Conservation (phyloP, 352 stramenopile genomes). For the Phytophthora idaei region DNA sequence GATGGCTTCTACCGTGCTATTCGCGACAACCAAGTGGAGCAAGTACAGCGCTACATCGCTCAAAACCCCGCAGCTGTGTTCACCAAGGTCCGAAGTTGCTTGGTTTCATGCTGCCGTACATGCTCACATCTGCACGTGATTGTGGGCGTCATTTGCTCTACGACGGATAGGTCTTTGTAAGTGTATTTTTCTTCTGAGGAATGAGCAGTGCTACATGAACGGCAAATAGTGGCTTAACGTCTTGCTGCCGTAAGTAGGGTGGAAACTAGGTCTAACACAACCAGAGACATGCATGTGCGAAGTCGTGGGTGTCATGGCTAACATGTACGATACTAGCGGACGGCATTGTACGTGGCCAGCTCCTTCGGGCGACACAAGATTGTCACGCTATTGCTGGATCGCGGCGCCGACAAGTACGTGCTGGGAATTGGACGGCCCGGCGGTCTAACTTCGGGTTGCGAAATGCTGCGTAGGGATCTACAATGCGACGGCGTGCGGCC, state of each 20-base stretch:
- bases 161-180: constrained; percentile 27
- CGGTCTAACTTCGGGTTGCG: background rate
- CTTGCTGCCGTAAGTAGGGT: constrained; percentile 19
- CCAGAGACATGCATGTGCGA: constrained; percentile 1
- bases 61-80: constrained; percentile 39
- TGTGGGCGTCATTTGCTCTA: background rate
- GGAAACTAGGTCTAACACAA: constrained; percentile 25
- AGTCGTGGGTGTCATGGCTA: background rate
- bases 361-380: constrained; percentile 65
- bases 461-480: constrained; percentile 42
- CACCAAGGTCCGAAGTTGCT: constrained; percentile 43
- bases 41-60: constrained; percentile 30
- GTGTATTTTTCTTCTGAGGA: background rate
- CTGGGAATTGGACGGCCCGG: background rate
- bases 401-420: constrained; percentile 71
- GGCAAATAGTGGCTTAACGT: background rate
- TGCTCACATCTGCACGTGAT: constrained; percentile 11
- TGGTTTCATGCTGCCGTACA: constrained; percentile 1
- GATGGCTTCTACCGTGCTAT: constrained; percentile 43
- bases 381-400: constrained; percentile 49
- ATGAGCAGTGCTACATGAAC: too few species aligned
- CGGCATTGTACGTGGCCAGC: constrained; percentile 68
- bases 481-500: constrained; percentile 49
- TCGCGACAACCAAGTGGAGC: constrained; percentile 38
- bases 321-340: constrained; percentile 39